phyloP scores from a whole-genome alignment of 257 asterid genomes.

The Fraxinus cuspidata region DNA sequence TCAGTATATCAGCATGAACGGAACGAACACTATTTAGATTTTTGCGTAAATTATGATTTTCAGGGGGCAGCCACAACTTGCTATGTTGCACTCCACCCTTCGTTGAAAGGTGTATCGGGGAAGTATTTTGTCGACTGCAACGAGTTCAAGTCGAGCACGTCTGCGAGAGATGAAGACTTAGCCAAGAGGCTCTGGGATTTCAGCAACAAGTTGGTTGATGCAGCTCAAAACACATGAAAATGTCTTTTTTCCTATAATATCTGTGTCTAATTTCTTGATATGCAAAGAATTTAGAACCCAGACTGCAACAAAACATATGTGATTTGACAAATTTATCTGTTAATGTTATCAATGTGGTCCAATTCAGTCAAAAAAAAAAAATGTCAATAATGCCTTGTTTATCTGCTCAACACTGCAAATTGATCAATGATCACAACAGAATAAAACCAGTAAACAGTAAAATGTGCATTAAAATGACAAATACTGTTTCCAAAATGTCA shows the following conservation, averaged over 20 bases:
- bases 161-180: constrained; percentile 43
- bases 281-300: not conserved
- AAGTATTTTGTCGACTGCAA: constrained; percentile 65
- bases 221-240: constrained; percentile 36
- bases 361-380: not conserved
- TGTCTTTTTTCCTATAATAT: not conserved
- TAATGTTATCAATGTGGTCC: not conserved
- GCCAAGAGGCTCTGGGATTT: constrained; percentile 66
- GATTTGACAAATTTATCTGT: not conserved
- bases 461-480: no score
- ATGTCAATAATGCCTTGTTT: no score
- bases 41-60: not conserved
- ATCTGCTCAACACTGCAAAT: no score
- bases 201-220: constrained; percentile 52
- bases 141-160: constrained; percentile 37
- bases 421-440: no score
- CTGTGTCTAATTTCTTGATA: not conserved
- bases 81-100: constrained; percentile 67
- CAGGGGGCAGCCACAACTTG: constrained; percentile 85
- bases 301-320: not conserved
- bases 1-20: constrained; percentile 29
- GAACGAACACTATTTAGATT: not conserved
- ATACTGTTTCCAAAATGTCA: no score
- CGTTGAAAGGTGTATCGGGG: constrained; percentile 51
- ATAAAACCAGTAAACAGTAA: no score